phyloP scores from a whole-genome alignment of 345 rosid species.

The Hibiscus tridactylites region DNA sequence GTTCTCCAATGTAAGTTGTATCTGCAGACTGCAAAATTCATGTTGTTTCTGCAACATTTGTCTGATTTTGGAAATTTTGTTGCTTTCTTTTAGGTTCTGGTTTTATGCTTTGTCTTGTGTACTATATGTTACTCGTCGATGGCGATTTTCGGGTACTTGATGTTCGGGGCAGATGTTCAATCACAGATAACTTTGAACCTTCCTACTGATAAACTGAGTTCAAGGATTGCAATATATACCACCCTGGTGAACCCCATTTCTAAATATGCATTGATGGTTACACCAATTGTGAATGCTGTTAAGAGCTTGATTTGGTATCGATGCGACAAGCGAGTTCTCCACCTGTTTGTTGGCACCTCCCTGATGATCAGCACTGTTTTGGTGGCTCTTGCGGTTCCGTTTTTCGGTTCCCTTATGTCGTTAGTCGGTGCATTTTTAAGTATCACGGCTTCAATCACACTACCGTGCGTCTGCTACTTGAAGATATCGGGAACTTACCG shows the following conservation, averaged over 20 bases:
- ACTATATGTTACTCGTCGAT: conserved; percentile 46
- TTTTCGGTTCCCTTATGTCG: conserved; percentile 46
- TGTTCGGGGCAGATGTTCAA: conserved; percentile 30
- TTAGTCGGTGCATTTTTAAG: conserved; percentile 16
- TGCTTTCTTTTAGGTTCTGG: conserved; percentile 30
- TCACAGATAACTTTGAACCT: neutral
- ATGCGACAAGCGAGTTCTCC: conserved; percentile 16
- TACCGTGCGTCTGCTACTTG: neutral
- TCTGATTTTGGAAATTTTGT: too few species aligned
- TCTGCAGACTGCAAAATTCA: neutral
- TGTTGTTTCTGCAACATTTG: too few species aligned
- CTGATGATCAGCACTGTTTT: conserved; percentile 39
- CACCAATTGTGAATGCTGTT: conserved; percentile 40
- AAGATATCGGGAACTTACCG: neutral
- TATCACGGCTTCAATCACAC: neutral
- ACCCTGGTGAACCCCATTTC: neutral
- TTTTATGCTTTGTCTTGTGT: conserved; percentile 45
- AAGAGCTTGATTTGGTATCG: conserved; percentile 23
- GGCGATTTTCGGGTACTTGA: conserved; percentile 51
- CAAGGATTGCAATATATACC: neutral
- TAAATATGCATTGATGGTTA: conserved; percentile 42
- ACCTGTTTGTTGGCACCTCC: conserved; percentile 28
- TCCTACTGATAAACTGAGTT: neutral
- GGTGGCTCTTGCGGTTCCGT: conserved; percentile 44
- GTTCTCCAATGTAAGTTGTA: conserved; percentile 62